A percentile compares a stretch with the other conserved stretches of the same genome.
Conservation (phyloP, 306 rosid genomes). For the Vicia faba region DNA sequence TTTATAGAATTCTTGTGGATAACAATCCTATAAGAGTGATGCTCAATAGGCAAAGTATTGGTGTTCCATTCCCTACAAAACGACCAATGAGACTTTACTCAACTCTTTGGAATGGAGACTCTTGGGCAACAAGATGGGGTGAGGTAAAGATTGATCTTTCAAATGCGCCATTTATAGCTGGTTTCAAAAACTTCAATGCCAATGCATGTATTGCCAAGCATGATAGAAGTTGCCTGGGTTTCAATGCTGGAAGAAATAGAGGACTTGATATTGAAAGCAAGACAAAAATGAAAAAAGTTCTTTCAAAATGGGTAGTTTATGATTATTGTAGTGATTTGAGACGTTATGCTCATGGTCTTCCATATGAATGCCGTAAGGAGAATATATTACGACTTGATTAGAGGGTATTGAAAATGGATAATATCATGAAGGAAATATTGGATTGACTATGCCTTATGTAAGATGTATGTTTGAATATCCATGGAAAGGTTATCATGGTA, state of each 20-base stretch:
- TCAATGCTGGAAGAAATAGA: neutral
- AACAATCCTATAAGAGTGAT: conserved; percentile 47
- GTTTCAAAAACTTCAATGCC: conserved; percentile 40
- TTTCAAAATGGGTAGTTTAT: conserved; percentile 46
- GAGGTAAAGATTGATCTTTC: conserved; percentile 47
- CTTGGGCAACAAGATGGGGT: conserved; percentile 63
- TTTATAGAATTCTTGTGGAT: conserved; percentile 46
- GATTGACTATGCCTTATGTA: neutral
- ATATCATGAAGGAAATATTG: neutral
- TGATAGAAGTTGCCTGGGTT: conserved; percentile 28
- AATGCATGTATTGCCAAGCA: conserved; percentile 35
- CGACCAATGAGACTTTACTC: conserved; percentile 47
- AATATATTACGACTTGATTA: conserved; percentile 22
- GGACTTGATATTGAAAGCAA: conserved; percentile 29
- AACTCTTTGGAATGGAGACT: conserved; percentile 57
- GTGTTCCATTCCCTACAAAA: conserved; percentile 50
- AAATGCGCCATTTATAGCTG: conserved; percentile 50
- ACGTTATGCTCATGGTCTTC: conserved; percentile 57
- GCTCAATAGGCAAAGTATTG: conserved; percentile 38
- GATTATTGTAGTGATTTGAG: conserved; percentile 49
- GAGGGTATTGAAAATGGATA: neutral
- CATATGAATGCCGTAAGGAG: conserved; percentile 47
- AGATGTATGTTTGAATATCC: conserved; percentile 10
- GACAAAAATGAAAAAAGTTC: conserved; percentile 22
- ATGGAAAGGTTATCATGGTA: conserved; percentile 12